A percentile compares a stretch with the other conserved stretches of the same genome.
Evolutionary conservation across 2,329 filamentous ascomycete species (phyloP).

Genomic region (Cordyceps cateniannulata): DNA sequence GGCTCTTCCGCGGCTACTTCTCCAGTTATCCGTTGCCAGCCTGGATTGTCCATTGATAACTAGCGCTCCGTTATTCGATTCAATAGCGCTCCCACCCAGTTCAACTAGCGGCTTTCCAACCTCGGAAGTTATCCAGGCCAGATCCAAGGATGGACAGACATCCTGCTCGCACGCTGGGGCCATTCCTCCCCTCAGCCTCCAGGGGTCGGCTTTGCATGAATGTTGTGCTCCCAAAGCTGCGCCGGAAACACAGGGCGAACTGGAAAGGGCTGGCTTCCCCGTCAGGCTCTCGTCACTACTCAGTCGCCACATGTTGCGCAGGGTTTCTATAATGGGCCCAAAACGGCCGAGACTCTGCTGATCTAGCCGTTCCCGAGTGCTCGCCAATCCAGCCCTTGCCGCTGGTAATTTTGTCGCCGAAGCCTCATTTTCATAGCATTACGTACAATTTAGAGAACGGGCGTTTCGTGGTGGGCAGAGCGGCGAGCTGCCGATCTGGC

Average conservation of each 20-base stretch:
- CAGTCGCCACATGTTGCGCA: constrained; percentile 1
- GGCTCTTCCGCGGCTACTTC: background rate
- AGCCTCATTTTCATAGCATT: background rate
- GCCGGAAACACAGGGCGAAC: background rate
- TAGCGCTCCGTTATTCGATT: background rate
- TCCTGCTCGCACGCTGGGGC: background rate
- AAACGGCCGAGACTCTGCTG: constrained; percentile 2
- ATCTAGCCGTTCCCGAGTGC: background rate
- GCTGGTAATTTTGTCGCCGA: background rate
- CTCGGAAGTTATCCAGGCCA: background rate
- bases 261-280: background rate
- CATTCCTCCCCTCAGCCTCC: background rate
- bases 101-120: background rate
- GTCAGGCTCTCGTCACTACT: background rate
- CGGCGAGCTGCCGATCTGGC: background rate
- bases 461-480: background rate
- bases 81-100: background rate
- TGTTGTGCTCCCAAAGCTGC: background rate
- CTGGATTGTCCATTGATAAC: background rate
- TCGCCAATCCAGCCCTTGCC: background rate
- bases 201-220: background rate
- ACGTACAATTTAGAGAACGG: background rate
- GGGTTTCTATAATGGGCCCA: background rate
- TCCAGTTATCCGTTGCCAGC: background rate
- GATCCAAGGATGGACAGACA: background rate